Percentiles rank a stretch among this genome's conserved stretches.
Evolutionary conservation across 495 filamentous ascomycete genomes (phyloP).

Genomic region (Hypomontagnella submonticulosa): DNA sequence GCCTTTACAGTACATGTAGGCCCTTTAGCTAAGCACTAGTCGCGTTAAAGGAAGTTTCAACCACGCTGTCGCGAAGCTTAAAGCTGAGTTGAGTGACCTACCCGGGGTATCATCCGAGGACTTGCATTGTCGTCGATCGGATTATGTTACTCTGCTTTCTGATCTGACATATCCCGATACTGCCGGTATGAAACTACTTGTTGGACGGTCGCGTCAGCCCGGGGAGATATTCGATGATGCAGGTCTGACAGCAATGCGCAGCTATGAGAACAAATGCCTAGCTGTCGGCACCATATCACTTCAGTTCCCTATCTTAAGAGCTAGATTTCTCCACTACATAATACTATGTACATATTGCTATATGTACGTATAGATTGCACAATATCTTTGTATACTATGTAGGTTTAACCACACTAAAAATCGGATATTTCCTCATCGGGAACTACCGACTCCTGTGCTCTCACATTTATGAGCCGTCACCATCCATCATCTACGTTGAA

Average conservation of each 20-base stretch:
- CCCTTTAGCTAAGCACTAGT: slow-evolving; percentile 9
- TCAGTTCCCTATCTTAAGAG: slow-evolving; percentile 13
- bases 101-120: slow-evolving; percentile 13
- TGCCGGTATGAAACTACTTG: neutral
- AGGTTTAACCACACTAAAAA: neutral
- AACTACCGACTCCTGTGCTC: slow-evolving; percentile 2
- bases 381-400: too few relatives aligned
- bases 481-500: neutral
- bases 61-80: neutral
- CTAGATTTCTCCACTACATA: slow-evolving; percentile 9
- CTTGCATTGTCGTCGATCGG: slow-evolving; percentile 6
- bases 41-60: slow-evolving; percentile 12
- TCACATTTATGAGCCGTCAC: neutral
- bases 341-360: neutral
- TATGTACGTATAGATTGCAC: neutral
- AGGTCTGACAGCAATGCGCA: slow-evolving; percentile 21
- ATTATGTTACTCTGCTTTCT: slow-evolving; percentile 4
- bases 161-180: neutral
- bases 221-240: neutral
- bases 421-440: slow-evolving; percentile 21
- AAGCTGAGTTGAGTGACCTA: slow-evolving; percentile 15
- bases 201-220: neutral
- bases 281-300: neutral
- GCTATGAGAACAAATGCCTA: neutral
- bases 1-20: too few relatives aligned